These are phyloP conservation scores for sorghum (Sorghum bicolor) DNA, from an alignment of 176 grass and related monocot species.

Conservation along the genomic window DNA sequence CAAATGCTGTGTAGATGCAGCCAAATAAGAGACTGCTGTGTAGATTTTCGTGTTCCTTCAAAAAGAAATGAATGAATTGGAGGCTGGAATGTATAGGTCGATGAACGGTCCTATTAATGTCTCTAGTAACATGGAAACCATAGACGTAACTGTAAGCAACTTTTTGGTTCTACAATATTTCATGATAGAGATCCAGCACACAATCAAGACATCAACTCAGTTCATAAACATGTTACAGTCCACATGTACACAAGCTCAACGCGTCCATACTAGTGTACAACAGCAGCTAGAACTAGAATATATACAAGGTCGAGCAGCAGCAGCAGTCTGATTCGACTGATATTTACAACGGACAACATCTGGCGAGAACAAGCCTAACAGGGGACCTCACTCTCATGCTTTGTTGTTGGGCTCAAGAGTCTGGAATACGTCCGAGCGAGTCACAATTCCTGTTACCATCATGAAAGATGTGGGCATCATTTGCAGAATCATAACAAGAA, in stretches of 20 bases:
- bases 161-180: neutral
- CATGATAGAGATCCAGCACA: no score
- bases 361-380: neutral
- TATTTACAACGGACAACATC: neutral
- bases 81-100: neutral
- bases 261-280: neutral
- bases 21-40: no score
- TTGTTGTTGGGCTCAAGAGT: neutral
- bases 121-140: neutral
- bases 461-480: neutral
- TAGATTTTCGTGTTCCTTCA: neutral
- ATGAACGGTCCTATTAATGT: neutral
- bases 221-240: no score
- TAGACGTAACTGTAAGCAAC: neutral
- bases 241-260: neutral
- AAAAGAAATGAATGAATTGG: neutral
- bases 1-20: neutral
- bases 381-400: neutral
- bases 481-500: neutral
- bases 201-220: no score
- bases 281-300: neutral
- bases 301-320: neutral
- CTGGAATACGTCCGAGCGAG: neutral
- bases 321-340: neutral
- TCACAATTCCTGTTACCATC: neutral